Conservation (phyloP, 345 rosid genomes). For the Litchi chinensis region DNA sequence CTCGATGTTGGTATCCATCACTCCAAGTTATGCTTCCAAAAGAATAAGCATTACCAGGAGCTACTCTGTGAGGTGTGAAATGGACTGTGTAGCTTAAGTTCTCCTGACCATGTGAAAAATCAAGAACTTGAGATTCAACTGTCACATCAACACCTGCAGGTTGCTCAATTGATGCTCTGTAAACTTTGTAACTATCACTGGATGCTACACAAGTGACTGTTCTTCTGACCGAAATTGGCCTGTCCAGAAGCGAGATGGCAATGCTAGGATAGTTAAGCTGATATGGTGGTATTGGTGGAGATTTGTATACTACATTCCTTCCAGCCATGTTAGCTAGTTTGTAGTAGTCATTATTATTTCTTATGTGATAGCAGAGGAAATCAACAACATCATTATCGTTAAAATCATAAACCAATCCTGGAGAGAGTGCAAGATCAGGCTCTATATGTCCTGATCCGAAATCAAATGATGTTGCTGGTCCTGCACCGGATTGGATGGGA, state of each 20-base stretch:
- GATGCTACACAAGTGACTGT: neutral
- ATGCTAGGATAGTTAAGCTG: neutral
- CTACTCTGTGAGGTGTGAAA: neutral
- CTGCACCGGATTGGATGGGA: neutral
- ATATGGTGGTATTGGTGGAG: neutral
- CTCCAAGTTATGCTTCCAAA: constrained; percentile 10
- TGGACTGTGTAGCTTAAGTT: neutral
- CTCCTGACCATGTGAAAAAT: neutral
- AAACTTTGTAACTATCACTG: neutral
- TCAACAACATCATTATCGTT: neutral
- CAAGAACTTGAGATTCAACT: neutral
- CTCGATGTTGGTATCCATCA: neutral
- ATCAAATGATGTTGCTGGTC: neutral
- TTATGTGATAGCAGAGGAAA: neutral
- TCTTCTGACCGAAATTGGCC: neutral
- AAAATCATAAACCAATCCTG: neutral
- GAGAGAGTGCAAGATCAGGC: neutral
- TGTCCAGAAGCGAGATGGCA: neutral
- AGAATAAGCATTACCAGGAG: neutral
- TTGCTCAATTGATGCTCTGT: neutral
- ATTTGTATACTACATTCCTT: neutral
- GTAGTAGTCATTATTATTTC: neutral
- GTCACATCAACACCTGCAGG: neutral
- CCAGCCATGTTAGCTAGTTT: neutral
- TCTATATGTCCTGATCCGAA: neutral